Evolutionary conservation across 192 early-diverging fungal genomes (phyloP).

Genomic region (Entrophospora sp.): DNA sequence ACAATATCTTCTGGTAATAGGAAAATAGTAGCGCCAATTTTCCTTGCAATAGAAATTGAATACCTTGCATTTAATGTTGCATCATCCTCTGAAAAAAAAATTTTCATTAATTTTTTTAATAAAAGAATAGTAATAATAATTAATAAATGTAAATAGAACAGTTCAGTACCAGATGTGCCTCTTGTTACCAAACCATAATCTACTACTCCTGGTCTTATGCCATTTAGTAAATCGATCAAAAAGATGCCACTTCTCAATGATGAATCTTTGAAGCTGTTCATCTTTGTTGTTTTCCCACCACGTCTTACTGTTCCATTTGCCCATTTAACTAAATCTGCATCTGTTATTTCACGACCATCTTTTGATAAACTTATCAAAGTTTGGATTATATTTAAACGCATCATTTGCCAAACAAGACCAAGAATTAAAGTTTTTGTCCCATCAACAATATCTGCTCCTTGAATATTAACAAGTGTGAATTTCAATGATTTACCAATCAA

Average conservation of each 20-base stretch:
- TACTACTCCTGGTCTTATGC: constrained; percentile 85
- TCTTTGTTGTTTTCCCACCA: constrained; percentile 57
- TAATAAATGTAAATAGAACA: no score
- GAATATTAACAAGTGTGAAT: constrained; percentile 92
- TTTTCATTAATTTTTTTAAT: background rate
- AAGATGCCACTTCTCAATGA: constrained; percentile 70
- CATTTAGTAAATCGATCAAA: constrained; percentile 87
- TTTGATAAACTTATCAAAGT: constrained; percentile 81
- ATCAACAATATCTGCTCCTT: constrained; percentile 90
- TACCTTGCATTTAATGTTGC: constrained; percentile 90
- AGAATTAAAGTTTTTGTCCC: constrained; percentile 84
- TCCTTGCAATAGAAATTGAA: constrained; percentile 97
- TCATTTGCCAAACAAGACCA: constrained; percentile 96
- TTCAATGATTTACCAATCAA: constrained; percentile 74
- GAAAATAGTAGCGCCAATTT: constrained; percentile 98
- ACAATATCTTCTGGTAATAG: constrained; percentile 97
- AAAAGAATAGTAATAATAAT: background rate
- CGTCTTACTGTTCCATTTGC: constrained; percentile 74
- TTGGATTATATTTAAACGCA: constrained; percentile 94
- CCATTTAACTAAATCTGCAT: constrained; percentile 91
- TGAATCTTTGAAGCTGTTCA: constrained; percentile 81
- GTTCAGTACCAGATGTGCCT: constrained; percentile 56
- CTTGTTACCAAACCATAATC: constrained; percentile 76
- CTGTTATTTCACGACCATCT: constrained; percentile 77
- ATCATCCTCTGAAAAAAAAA: constrained; percentile 57